Conservation (phyloP, 768 basidiomycete genomes). For the Tylopilus plumbeoviolaceoides region DNA sequence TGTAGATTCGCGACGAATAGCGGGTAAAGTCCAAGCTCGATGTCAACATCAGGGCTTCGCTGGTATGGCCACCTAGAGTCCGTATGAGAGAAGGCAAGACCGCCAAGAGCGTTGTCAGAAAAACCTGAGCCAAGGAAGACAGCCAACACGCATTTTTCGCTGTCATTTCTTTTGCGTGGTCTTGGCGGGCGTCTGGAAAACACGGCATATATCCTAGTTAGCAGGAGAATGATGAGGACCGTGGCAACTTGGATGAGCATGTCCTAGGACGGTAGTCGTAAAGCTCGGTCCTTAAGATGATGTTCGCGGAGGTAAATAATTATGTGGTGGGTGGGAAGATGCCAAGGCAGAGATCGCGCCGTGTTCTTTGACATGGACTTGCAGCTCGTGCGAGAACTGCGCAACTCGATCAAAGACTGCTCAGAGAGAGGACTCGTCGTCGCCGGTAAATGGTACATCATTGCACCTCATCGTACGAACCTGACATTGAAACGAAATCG, state of each 20-base stretch:
- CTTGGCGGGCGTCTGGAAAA: slow-evolving; percentile 12
- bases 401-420: slow-evolving; percentile 66
- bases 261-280: neutral
- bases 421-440: slow-evolving; percentile 64
- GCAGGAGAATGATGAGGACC: slow-evolving; percentile 11
- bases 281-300: neutral
- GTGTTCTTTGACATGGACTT: slow-evolving; percentile 35
- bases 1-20: slow-evolving; percentile 75
- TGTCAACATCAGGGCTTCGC: slow-evolving; percentile 73
- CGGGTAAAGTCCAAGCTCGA: slow-evolving; percentile 69
- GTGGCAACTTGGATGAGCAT: slow-evolving; percentile 15
- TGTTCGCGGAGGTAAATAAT: too few relatives aligned
- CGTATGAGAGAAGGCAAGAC: slow-evolving; percentile 5
- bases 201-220: slow-evolving; percentile 18
- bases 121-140: slow-evolving; percentile 93
- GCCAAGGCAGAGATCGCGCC: neutral
- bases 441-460: slow-evolving; percentile 72
- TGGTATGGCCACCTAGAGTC: slow-evolving; percentile 84
- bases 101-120: slow-evolving; percentile 17
- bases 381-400: slow-evolving; percentile 53
- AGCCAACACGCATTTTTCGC: slow-evolving; percentile 50
- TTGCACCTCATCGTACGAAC: slow-evolving; percentile 6
- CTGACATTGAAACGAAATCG: slow-evolving; percentile 14
- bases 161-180: slow-evolving; percentile 8
- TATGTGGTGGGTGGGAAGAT: slow-evolving; percentile 14